Base-by-base conservation (phyloP, 148 eudicot species). In the Agrostemma githago region DNA sequence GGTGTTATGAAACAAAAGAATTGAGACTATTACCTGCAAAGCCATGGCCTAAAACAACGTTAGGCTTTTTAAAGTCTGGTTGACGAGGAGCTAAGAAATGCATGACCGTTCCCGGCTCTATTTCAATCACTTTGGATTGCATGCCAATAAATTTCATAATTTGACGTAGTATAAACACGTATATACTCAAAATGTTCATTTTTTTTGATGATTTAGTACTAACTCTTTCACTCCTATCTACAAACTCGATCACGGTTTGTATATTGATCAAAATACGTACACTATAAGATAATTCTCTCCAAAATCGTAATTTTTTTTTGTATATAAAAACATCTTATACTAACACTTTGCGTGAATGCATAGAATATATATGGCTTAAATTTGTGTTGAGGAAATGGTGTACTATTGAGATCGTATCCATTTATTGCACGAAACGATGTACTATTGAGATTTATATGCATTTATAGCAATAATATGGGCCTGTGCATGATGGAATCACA, bases 101-200 rank as follows among this genome's bases (percentile, higher is more conserved):
- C 20, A 88, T 70, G 3, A 71, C 39, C 2, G 91, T 88, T 0
- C 80, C 84, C 1, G 82, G 82, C 17, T 82, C 85, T 39, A 88
- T 66, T 60, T 86, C 86, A 2, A 88, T 63, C 60, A 42, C 42
- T 37, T 75, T 78, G 16, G 84, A 72, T 39, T 78, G 65, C 56
- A 87, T 9, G 2, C 90, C 88, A n/a, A 54, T 68, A 38, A 78
- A 39, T 43, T 81, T 82, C 60, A 79, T 48, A 34, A 75, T 4
- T 3, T 74, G 67, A 71, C 77, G 73, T 58, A 84, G 21, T 16
- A 84, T 10, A 4, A 72, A 71, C 64, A 54, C 40, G 41, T 78
- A 40, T 0, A 72, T 61, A n/a, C 63, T 41, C 39, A 86, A 66
- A 14, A 74, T 51, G 64, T 79, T 82, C 74, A 78, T 83, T 79